A percentile compares a stretch with the other conserved stretches of the same genome.
These are phyloP conservation scores for Osmanthus fragrans DNA, from an alignment of 257 asterid genomes.

Conservation along the genomic window DNA sequence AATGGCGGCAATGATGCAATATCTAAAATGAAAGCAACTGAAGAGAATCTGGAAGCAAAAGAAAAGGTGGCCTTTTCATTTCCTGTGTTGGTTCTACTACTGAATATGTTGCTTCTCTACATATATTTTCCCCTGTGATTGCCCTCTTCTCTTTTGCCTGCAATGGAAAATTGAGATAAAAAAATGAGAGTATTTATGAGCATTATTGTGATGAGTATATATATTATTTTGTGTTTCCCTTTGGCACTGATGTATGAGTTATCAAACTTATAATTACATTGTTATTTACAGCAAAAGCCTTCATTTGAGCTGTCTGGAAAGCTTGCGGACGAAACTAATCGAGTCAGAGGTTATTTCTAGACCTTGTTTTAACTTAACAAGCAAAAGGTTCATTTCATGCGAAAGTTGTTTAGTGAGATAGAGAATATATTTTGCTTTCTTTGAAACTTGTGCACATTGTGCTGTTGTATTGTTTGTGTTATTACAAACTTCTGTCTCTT, in stretches of 20 bases:
- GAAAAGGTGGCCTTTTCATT: constrained; percentile 50
- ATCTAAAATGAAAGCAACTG: constrained; percentile 83
- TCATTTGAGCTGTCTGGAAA: constrained; percentile 98
- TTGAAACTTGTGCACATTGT: background rate
- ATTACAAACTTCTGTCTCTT: background rate
- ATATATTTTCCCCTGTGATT: background rate
- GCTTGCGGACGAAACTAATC: constrained; percentile 97
- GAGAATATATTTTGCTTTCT: background rate
- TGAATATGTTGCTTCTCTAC: constrained; percentile 9
- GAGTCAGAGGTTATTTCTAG: constrained; percentile 65
- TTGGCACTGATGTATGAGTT: background rate
- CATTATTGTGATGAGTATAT: constrained; percentile 15
- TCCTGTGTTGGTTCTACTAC: constrained; percentile 4
- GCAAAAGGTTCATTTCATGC: constrained; percentile 3
- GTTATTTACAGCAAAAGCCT: constrained; percentile 82
- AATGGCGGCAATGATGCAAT: constrained; percentile 64
- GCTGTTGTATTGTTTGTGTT: background rate
- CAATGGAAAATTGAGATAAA: constrained; percentile 1
- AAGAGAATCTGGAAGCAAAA: constrained; percentile 74
- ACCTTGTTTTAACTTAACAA: constrained; percentile 13
- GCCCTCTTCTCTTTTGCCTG: constrained; percentile 17
- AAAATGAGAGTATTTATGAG: background rate
- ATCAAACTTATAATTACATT: constrained; percentile 18
- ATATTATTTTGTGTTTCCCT: background rate
- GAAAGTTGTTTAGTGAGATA: background rate